A percentile compares a stretch with the other conserved stretches of the same genome.
Evolutionary conservation across 305 asterid species (phyloP).

Genomic region (Fraxinus floribunda): DNA sequence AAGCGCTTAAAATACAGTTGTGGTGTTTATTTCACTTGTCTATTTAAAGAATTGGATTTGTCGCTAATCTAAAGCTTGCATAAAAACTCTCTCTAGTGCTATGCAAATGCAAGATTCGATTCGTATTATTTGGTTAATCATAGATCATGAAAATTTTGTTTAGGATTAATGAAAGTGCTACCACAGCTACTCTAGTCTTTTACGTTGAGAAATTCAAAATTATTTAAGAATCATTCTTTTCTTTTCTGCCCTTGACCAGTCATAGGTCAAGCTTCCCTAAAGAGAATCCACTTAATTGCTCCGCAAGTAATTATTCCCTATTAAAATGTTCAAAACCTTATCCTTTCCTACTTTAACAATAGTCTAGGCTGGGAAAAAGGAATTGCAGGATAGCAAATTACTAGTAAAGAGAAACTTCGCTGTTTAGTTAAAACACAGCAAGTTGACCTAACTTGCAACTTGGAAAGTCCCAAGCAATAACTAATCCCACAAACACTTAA

Average conservation of each 20-base stretch:
- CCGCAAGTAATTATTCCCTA: neutral
- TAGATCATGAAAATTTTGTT: neutral
- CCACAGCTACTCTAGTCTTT: neutral
- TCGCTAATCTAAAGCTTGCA: neutral
- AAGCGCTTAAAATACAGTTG: neutral
- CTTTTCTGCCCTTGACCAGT: neutral
- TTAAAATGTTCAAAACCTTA: neutral
- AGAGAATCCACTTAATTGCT: slow-evolving; percentile 1
- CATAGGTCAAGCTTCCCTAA: neutral
- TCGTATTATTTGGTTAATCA: neutral
- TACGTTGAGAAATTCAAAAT: neutral
- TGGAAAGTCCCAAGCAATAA: neutral
- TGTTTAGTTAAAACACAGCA: neutral
- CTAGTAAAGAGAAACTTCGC: neutral
- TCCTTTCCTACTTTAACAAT: neutral
- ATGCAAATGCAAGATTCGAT: neutral
- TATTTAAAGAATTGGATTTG: neutral
- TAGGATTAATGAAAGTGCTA: neutral
- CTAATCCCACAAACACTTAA: neutral
- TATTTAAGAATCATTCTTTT: neutral
- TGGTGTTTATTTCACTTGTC: neutral
- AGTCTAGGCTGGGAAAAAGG: neutral
- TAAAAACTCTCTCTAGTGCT: neutral
- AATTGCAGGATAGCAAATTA: neutral
- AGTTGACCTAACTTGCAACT: neutral